These are phyloP conservation scores for Elongisporangium prolatum DNA, from an alignment of 352 stramenopile species.

Conservation along the genomic window DNA sequence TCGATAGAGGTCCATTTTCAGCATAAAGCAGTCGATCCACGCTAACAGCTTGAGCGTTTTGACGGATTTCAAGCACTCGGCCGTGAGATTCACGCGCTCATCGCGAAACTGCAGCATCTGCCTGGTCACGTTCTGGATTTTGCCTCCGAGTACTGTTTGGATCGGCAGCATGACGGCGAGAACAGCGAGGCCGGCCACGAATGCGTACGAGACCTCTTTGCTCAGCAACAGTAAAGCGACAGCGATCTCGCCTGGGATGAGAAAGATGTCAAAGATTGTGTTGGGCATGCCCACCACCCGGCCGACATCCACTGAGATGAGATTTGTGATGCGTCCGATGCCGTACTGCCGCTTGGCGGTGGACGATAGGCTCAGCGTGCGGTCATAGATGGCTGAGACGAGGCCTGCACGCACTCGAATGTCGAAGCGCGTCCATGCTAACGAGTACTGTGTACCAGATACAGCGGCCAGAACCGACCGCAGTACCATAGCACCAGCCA, in stretches of 20 bases:
- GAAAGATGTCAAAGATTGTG: slow-evolving; percentile 73
- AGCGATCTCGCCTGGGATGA: slow-evolving; percentile 71
- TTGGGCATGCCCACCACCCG: slow-evolving; percentile 65
- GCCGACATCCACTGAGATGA: slow-evolving; percentile 76
- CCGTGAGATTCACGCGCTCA: slow-evolving; percentile 57
- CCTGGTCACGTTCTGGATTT: slow-evolving; percentile 70
- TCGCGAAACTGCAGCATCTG: slow-evolving; percentile 82
- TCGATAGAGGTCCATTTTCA: slow-evolving; percentile 44
- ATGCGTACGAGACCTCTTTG: slow-evolving; percentile 79
- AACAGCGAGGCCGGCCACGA: slow-evolving; percentile 72
- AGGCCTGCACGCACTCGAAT: slow-evolving; percentile 64
- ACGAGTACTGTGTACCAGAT: slow-evolving; percentile 71
- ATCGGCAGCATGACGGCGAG: slow-evolving; percentile 82
- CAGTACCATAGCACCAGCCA: slow-evolving; percentile 45
- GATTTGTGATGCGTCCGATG: slow-evolving; percentile 68
- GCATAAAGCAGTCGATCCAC: slow-evolving; percentile 46
- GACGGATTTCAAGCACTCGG: slow-evolving; percentile 68
- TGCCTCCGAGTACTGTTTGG: slow-evolving; percentile 68
- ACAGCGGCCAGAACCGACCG: slow-evolving; percentile 56
- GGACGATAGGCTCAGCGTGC: slow-evolving; percentile 37
- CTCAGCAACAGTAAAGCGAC: slow-evolving; percentile 73
- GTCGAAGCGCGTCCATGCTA: slow-evolving; percentile 78
- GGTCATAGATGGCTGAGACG: slow-evolving; percentile 63
- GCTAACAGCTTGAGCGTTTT: slow-evolving; percentile 75
- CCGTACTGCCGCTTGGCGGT: slow-evolving; percentile 23